Conservation (phyloP, 176 grass and related monocot genomes). For the Oryza coarctata region DNA sequence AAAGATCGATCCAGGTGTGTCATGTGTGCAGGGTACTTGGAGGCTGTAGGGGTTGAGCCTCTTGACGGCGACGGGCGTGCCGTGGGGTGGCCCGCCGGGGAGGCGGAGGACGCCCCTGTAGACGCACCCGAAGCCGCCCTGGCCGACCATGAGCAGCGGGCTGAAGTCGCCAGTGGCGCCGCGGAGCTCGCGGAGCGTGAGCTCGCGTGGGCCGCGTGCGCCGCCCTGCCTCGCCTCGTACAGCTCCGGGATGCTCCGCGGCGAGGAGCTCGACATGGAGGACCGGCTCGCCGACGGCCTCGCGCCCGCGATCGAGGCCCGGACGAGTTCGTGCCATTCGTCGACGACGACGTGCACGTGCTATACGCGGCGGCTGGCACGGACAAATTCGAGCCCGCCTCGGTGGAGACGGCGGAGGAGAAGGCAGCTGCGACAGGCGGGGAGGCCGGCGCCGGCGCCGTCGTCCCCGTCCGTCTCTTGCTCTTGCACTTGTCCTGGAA, state of each 20-base stretch:
- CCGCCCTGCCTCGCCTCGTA: conserved; percentile 42
- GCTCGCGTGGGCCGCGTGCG: conserved; percentile 42
- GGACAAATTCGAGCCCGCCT: background rate
- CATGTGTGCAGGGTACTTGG: conserved; percentile 36
- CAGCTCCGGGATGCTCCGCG: conserved; percentile 57
- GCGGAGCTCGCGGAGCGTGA: conserved; percentile 57
- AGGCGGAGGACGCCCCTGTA: conserved; percentile 56
- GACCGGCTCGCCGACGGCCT: conserved; percentile 46
- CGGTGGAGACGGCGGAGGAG: background rate
- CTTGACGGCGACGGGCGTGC: conserved; percentile 57
- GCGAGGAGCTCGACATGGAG: conserved; percentile 32
- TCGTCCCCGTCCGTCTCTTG: background rate
- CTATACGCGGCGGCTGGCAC: background rate
- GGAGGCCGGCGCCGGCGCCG: background rate
- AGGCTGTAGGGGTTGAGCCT: conserved; percentile 55
- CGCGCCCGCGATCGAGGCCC: conserved; percentile 13
- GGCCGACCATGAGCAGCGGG: conserved; percentile 64
- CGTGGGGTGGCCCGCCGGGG: conserved; percentile 21
- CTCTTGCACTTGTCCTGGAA: conserved; percentile 15
- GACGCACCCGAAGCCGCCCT: conserved; percentile 72
- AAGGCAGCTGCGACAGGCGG: background rate
- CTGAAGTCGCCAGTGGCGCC: conserved; percentile 60
- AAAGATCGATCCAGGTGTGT: background rate
- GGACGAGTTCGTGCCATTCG: conserved; percentile 22
- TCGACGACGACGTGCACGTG: background rate